Conservation (phyloP, 1,284 basidiomycete species). For the Volvariella volvacea region DNA sequence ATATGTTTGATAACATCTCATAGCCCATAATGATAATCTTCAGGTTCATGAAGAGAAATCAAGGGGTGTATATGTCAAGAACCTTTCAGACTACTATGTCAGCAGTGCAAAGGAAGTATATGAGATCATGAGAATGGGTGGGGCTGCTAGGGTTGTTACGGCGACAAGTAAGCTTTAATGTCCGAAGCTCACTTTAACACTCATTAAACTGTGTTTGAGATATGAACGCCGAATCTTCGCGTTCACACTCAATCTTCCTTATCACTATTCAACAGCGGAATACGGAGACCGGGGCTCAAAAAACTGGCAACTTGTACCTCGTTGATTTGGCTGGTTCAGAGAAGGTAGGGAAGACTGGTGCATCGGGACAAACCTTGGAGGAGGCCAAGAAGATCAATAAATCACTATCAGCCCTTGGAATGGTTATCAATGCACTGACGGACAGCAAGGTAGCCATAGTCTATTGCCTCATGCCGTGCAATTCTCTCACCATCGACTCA, state of each 20-base stretch:
- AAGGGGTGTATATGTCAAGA: conserved; percentile 97
- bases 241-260: conserved; percentile 98
- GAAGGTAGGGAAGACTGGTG: conserved; percentile 99
- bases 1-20: conserved; percentile 5
- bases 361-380: conserved; percentile 96
- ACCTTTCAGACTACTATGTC: conserved; percentile 97
- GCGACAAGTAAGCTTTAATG: conserved; percentile 70
- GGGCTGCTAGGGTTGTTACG: conserved; percentile 85
- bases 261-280: conserved; percentile 97
- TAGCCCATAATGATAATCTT: conserved; percentile 97
- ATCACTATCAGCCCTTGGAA: conserved; percentile 93
- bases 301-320: conserved; percentile 95
- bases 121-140: conserved; percentile 98
- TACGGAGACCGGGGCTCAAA: conserved; percentile 91
- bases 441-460: conserved; percentile 95
- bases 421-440: conserved; percentile 99
- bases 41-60: conserved; percentile 99
- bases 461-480: not conserved
- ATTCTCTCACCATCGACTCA: conserved; percentile 8
- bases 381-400: conserved; percentile 99
- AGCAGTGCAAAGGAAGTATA: conserved; percentile 96
- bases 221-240: conserved; percentile 99
- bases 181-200: not conserved
- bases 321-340: conserved; percentile 99
- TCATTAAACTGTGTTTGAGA: conserved; percentile 44